Conservation (phyloP, 2,329 filamentous ascomycete species). For the Alternaria sp. region DNA sequence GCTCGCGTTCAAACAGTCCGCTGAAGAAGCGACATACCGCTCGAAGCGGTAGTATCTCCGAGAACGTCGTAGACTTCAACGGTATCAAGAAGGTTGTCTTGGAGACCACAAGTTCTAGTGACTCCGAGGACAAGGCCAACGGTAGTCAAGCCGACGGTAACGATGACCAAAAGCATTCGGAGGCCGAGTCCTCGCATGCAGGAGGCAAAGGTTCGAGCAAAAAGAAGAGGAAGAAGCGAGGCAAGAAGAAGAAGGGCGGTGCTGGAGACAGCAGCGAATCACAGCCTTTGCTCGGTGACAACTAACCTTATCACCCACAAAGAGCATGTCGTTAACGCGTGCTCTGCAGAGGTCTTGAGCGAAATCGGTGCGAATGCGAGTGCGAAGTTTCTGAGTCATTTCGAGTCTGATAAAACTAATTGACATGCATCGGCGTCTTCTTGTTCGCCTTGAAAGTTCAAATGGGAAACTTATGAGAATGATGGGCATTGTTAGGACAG, state of each 20-base stretch:
- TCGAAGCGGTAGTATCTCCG: constrained; percentile 79
- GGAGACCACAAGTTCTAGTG: constrained; percentile 69
- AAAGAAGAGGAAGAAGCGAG: constrained; percentile 50
- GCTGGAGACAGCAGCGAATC: constrained; percentile 39
- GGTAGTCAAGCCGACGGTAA: constrained; percentile 31
- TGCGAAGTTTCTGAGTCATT: constrained; percentile 1
- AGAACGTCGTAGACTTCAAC: constrained; percentile 77
- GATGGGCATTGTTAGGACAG: constrained; percentile 8
- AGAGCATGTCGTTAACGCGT: constrained; percentile 5
- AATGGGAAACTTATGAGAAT: constrained; percentile 3
- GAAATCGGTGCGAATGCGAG: constrained; percentile 7
- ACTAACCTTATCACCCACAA: neutral
- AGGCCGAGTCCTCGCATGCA: constrained; percentile 31
- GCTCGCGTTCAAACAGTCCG: constrained; percentile 35
- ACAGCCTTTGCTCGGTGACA: constrained; percentile 42
- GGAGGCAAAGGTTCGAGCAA: constrained; percentile 37
- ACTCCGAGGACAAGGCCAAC: constrained; percentile 43
- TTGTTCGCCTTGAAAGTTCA: neutral
- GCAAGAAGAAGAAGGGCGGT: constrained; percentile 50
- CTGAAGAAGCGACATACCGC: constrained; percentile 60
- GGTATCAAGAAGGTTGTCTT: constrained; percentile 80
- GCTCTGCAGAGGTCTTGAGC: constrained; percentile 11
- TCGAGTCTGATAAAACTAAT: constrained; percentile 6
- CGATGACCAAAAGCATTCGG: constrained; percentile 32
- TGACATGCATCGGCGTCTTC: constrained; percentile 3